Evolutionary conservation across 805 yeast species (phyloP).

Genomic region (Kazachstania martiniae): DNA sequence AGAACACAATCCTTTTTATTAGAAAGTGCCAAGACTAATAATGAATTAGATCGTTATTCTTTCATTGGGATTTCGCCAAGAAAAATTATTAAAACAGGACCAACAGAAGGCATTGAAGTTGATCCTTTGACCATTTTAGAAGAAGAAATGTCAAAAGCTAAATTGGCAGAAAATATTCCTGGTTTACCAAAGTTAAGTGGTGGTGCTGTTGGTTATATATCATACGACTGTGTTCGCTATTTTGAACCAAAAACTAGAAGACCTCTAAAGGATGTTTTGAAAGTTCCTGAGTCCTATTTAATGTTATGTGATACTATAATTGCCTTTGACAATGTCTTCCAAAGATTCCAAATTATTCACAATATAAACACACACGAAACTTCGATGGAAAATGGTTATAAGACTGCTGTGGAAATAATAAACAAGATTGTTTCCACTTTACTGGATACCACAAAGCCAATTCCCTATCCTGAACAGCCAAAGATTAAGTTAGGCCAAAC

Average conservation of each 20-base stretch:
- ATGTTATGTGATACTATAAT: constrained; percentile 86
- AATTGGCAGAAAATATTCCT: constrained; percentile 61
- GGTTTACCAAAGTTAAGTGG: constrained; percentile 81
- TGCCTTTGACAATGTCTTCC: constrained; percentile 90
- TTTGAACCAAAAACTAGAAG: constrained; percentile 87
- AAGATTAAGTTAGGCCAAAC: constrained; percentile 56
- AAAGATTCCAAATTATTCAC: constrained; percentile 81
- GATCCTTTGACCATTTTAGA: constrained; percentile 78
- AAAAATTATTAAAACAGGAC: constrained; percentile 73
- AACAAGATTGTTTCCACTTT: constrained; percentile 41
- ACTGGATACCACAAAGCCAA: constrained; percentile 31
- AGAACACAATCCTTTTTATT: constrained; percentile 67
- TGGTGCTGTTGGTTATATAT: constrained; percentile 93
- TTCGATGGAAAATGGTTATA: constrained; percentile 34
- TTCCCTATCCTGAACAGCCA: constrained; percentile 64
- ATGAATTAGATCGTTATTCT: constrained; percentile 79
- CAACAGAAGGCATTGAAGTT: constrained; percentile 35
- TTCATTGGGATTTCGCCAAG: constrained; percentile 83
- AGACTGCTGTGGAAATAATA: constrained; percentile 47
- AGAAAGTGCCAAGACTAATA: constrained; percentile 85
- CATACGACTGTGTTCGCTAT: constrained; percentile 93
- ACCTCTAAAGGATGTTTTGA: constrained; percentile 61
- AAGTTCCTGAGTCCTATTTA: constrained; percentile 83
- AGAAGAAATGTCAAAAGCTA: constrained; percentile 51
- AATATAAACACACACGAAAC: constrained; percentile 45